A percentile compares a stretch with the other conserved stretches of the same genome.
phyloP scores from a whole-genome alignment of 2,329 filamentous ascomycete genomes.

The Trichoderma aggressivum region DNA sequence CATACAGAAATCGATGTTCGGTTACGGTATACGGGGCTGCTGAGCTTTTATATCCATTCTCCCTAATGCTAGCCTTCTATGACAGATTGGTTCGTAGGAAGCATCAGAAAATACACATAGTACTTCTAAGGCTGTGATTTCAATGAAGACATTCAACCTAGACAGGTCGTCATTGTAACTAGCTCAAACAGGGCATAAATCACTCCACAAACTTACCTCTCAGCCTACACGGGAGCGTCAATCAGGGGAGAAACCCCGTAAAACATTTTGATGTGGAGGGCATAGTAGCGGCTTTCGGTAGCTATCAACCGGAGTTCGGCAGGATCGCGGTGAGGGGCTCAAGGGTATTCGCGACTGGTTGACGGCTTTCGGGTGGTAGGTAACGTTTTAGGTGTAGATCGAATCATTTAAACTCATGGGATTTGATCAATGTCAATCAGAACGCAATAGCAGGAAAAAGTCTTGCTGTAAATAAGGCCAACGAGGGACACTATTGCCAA shows the following conservation, averaged over 20 bases:
- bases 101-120: neutral
- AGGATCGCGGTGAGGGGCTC: neutral
- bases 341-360: neutral
- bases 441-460: neutral
- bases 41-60: neutral
- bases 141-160: neutral
- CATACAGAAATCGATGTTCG: too few species aligned
- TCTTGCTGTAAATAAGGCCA: neutral
- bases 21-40: neutral
- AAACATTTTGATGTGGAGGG: neutral
- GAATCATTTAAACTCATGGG: neutral
- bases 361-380: neutral
- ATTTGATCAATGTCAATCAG: neutral
- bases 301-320: neutral
- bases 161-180: neutral
- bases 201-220: neutral
- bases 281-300: neutral
- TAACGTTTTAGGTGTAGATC: neutral
- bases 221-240: neutral
- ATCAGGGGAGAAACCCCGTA: neutral
- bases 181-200: neutral
- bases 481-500: neutral
- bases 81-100: neutral
- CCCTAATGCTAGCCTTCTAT: neutral
- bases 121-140: neutral